A percentile compares a stretch with the other conserved stretches of the same genome.
These are phyloP conservation scores for Entamoeba histolytica DNA, from an alignment of 208 protist species.

Conservation along the genomic window DNA sequence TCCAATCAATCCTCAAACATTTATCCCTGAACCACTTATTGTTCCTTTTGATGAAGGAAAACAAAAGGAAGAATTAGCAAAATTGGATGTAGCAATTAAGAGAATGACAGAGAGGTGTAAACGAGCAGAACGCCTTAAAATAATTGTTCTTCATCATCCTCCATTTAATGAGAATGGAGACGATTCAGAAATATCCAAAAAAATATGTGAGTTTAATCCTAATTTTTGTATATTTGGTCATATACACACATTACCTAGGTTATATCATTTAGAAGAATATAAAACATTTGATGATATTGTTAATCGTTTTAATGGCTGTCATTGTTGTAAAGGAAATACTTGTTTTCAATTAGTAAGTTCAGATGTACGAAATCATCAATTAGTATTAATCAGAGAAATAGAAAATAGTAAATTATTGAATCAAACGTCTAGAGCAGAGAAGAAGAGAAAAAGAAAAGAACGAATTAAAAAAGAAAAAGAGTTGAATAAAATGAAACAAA, in stretches of 20 bases:
- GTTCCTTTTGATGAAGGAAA: not conserved
- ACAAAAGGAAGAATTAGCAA: not conserved
- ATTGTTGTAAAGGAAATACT: not conserved
- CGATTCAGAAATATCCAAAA: not conserved
- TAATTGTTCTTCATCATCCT: not conserved
- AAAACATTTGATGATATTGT: not conserved
- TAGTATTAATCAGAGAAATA: not conserved
- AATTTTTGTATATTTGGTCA: not conserved
- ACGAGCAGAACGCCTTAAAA: not conserved
- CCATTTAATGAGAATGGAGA: not conserved
- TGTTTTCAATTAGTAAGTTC: not conserved
- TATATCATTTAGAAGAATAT: not conserved
- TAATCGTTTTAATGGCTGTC: not conserved
- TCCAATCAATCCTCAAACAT: not conserved
- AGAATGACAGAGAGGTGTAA: not conserved
- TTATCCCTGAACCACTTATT: not conserved
- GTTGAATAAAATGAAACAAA: not conserved
- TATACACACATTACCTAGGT: not conserved
- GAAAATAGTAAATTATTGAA: not conserved
- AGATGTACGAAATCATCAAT: not conserved
- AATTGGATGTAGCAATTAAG: not conserved
- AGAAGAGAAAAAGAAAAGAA: not conserved
- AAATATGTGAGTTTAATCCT: not conserved
- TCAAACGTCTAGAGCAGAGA: not conserved
- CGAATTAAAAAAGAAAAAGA: not conserved